Evolutionary conservation across 2,329 filamentous ascomycete genomes (phyloP).

Genomic region (Teratosphaeria nubilosa): DNA sequence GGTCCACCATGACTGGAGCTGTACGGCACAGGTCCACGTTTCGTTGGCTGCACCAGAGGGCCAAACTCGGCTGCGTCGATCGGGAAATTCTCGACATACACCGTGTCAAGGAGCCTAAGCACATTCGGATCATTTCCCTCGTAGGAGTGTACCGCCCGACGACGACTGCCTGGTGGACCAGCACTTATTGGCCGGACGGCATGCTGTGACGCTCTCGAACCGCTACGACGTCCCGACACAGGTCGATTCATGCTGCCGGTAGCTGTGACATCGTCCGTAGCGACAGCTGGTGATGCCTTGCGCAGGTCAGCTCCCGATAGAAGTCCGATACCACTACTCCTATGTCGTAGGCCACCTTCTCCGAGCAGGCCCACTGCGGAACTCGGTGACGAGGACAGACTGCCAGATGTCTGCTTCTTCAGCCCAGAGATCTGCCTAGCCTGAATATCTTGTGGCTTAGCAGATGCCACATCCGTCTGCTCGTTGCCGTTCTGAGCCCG

Average conservation of each 20-base stretch:
- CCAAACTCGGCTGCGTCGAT: conserved; percentile 59
- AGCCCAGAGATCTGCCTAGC: conserved; percentile 6
- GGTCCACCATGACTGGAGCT: conserved; percentile 9
- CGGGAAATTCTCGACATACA: conserved; percentile 61
- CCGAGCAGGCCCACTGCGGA: conserved; percentile 22
- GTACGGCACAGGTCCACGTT: conserved; percentile 38
- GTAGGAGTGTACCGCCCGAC: conserved; percentile 57
- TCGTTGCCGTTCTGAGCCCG: neutral
- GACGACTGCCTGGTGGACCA: conserved; percentile 10
- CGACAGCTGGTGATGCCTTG: conserved; percentile 53
- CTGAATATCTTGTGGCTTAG: neutral
- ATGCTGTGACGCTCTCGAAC: conserved; percentile 20
- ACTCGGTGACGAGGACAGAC: conserved; percentile 26
- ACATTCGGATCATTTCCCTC: conserved; percentile 61
- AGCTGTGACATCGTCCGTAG: conserved; percentile 53
- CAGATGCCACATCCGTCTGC: neutral
- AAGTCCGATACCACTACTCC: conserved; percentile 49
- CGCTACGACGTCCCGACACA: conserved; percentile 17
- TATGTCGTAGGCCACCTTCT: conserved; percentile 33
- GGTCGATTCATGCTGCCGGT: conserved; percentile 54
- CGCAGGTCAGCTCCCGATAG: conserved; percentile 47
- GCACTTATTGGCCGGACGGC: conserved; percentile 10
- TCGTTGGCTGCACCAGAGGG: conserved; percentile 63
- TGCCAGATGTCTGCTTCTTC: conserved; percentile 16
- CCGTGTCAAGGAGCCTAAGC: conserved; percentile 62